phyloP scores from a whole-genome alignment of 495 filamentous ascomycete genomes.

The Penicillium egyptiacum region DNA sequence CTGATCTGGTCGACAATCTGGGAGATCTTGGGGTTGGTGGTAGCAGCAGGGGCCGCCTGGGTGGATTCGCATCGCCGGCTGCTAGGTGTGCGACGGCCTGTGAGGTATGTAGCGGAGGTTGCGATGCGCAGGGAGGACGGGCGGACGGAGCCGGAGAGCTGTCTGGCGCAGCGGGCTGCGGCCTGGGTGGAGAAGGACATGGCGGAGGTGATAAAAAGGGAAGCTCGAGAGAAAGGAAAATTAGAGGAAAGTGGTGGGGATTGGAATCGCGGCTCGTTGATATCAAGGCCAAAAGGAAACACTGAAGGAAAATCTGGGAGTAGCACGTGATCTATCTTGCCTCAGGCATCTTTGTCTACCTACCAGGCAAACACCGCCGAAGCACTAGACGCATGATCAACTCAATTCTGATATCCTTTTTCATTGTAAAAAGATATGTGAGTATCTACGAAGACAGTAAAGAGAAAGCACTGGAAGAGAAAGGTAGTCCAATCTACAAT shows the following conservation, averaged over 20 bases:
- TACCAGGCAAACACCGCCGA: background rate
- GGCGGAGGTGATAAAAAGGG: conserved; percentile 16
- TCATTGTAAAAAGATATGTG: background rate
- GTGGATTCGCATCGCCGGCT: conserved; percentile 50
- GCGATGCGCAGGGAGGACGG: conserved; percentile 47
- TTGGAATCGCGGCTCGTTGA: conserved; percentile 15
- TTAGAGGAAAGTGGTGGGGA: conserved; percentile 15
- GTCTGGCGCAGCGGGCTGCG: conserved; percentile 50
- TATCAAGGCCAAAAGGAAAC: conserved; percentile 25
- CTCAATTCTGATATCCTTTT: background rate
- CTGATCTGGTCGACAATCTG: conserved; percentile 97
- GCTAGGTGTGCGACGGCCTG: conserved; percentile 42
- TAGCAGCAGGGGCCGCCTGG: conserved; percentile 57
- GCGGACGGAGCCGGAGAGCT: conserved; percentile 47
- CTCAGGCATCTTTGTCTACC: background rate
- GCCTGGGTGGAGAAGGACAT: conserved; percentile 47
- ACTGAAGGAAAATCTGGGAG: conserved; percentile 42
- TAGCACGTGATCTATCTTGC: conserved; percentile 31
- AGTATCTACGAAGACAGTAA: background rate
- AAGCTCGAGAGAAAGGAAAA: conserved; percentile 16
- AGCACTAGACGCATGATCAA: background rate
- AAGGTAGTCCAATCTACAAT: conserved; percentile 16
- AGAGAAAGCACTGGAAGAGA: conserved; percentile 11
- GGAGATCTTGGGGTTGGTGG: conserved; percentile 79
- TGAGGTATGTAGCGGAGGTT: conserved; percentile 43